Evolutionary conservation across 768 basidiomycete genomes (phyloP).

Genomic region (Imleria badia): DNA sequence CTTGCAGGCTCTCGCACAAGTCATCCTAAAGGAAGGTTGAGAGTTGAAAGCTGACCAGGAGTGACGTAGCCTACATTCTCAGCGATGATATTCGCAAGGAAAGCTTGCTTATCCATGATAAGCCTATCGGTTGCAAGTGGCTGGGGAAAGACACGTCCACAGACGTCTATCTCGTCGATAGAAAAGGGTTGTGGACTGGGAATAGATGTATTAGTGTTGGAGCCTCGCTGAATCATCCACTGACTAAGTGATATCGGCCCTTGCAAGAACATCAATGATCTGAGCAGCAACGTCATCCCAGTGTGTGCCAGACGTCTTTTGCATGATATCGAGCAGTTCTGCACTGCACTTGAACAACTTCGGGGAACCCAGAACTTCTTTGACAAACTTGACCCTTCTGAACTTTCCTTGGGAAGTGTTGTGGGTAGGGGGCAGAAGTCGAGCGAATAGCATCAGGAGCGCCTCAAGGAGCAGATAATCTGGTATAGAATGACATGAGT

Average conservation of each 20-base stretch:
- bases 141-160: conserved; percentile 34
- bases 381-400: conserved; percentile 48
- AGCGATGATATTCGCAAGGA: conserved; percentile 49
- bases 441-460: conserved; percentile 55
- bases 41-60: not conserved
- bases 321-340: conserved; percentile 42
- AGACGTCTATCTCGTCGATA: conserved; percentile 39
- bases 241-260: conserved; percentile 47
- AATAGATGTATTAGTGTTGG: conserved; percentile 4
- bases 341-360: conserved; percentile 36
- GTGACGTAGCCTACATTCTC: conserved; percentile 15
- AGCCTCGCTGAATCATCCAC: conserved; percentile 21
- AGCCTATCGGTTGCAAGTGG: conserved; percentile 44
- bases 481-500: conserved; percentile 20
- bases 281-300: conserved; percentile 54
- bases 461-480: conserved; percentile 60
- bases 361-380: conserved; percentile 47
- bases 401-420: conserved; percentile 33
- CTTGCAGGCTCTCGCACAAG: conserved; percentile 49
- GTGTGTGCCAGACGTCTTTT: conserved; percentile 40
- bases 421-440: conserved; percentile 48
- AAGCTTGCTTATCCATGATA: conserved; percentile 49
- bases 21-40: conserved; percentile 40
- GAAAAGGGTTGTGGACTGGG: conserved; percentile 62
- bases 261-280: conserved; percentile 49